These are phyloP conservation scores for Abrus precatorius DNA, from an alignment of 306 rosid genomes.

Conservation along the genomic window DNA sequence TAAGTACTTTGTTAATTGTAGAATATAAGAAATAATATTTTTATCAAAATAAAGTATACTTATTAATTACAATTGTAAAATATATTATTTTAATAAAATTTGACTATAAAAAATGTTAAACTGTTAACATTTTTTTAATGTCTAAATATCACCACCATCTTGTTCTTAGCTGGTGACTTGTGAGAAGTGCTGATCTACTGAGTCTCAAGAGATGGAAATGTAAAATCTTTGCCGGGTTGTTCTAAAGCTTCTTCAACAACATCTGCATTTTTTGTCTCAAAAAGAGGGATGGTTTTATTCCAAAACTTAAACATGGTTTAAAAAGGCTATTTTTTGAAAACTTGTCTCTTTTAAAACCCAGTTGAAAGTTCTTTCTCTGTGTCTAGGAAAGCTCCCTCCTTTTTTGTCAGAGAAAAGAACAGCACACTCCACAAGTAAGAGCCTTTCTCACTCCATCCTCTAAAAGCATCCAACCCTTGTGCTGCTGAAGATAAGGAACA, in stretches of 20 bases:
- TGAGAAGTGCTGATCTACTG: background rate
- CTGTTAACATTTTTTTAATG: background rate
- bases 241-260: constrained; percentile 35
- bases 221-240: constrained; percentile 43
- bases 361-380: constrained; percentile 48
- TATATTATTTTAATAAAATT: no score
- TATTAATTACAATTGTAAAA: no score
- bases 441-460: constrained; percentile 57
- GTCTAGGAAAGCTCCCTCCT: constrained; percentile 55
- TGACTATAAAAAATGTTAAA: no score
- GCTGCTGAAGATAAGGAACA: constrained; percentile 30
- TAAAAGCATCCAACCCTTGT: constrained; percentile 39
- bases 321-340: constrained; percentile 52
- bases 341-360: constrained; percentile 50
- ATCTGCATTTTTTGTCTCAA: constrained; percentile 45
- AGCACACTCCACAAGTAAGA: constrained; percentile 56
- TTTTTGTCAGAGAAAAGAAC: constrained; percentile 59
- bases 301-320: background rate
- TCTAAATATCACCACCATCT: background rate
- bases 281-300: constrained; percentile 55
- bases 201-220: constrained; percentile 35
- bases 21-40: no score
- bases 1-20: no score
- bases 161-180: constrained; percentile 14
- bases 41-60: no score